These are phyloP conservation scores for Alternaria sp. DNA, from an alignment of 2,329 filamentous ascomycete genomes.

Conservation along the genomic window DNA sequence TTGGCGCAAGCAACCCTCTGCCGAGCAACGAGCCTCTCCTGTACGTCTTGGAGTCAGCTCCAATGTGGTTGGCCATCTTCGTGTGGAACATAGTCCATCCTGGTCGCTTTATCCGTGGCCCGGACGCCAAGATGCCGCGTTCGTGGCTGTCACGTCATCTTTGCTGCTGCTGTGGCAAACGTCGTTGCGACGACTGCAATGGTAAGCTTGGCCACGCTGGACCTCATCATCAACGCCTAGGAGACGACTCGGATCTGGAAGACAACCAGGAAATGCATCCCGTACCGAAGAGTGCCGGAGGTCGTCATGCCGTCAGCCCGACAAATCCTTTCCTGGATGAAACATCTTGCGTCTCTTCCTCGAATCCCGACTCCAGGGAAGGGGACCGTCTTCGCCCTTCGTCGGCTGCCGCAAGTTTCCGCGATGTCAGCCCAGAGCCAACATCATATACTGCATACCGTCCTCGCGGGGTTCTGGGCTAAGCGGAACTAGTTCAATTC, in stretches of 20 bases:
- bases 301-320: constrained; percentile 1
- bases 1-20: constrained; percentile 51
- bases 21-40: constrained; percentile 60
- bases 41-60: constrained; percentile 60
- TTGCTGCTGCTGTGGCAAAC: constrained; percentile 23
- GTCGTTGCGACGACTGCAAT: constrained; percentile 22
- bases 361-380: constrained; percentile 4
- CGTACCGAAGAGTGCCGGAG: not conserved
- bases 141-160: constrained; percentile 27
- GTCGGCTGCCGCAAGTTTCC: constrained; percentile 9
- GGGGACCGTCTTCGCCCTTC: constrained; percentile 9
- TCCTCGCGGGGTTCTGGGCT: constrained; percentile 2
- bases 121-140: constrained; percentile 22
- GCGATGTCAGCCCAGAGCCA: constrained; percentile 13
- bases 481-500: not conserved
- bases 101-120: constrained; percentile 19
- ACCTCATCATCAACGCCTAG: constrained; percentile 11
- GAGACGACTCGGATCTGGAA: constrained; percentile 5
- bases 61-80: constrained; percentile 56
- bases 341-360: constrained; percentile 4
- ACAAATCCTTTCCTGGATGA: constrained; percentile 5
- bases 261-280: constrained; percentile 13
- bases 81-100: constrained; percentile 24
- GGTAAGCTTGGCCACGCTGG: constrained; percentile 18
- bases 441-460: constrained; percentile 14